Conservation (phyloP, 164 flowering plant genomes). For the Macadamia integrifolia region DNA sequence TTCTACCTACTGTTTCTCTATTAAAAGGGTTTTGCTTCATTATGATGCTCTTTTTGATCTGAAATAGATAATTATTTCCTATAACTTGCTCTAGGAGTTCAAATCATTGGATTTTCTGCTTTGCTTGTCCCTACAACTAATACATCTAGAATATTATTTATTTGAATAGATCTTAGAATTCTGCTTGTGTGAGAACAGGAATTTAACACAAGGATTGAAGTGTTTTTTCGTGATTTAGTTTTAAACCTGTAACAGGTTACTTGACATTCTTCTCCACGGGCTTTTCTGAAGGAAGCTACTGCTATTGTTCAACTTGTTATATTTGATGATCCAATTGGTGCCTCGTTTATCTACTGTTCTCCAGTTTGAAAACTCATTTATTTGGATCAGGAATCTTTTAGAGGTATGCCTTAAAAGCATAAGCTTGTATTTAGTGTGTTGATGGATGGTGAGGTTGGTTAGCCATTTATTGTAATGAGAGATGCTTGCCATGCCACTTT, state of each 20-base stretch:
- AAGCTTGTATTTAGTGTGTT: conserved; percentile 54
- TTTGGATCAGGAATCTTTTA: conserved; percentile 90
- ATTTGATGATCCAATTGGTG: conserved; percentile 88
- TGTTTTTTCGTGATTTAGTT: conserved; percentile 39
- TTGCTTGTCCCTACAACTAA: background rate
- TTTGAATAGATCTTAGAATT: conserved; percentile 11
- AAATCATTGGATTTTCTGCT: background rate
- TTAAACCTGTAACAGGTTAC: conserved; percentile 63
- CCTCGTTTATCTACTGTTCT: conserved; percentile 86
- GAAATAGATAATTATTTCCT: background rate
- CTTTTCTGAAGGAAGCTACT: conserved; percentile 91
- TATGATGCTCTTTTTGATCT: background rate
- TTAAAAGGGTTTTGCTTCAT: too few relatives aligned
- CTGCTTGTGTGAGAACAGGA: conserved; percentile 17
- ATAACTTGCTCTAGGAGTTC: background rate
- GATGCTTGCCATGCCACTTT: conserved; percentile 17
- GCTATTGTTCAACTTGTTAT: conserved; percentile 77
- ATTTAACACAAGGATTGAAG: conserved; percentile 19
- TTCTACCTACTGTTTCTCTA: too few relatives aligned
- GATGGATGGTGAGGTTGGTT: conserved; percentile 56
- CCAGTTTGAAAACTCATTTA: conserved; percentile 84
- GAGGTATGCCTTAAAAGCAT: conserved; percentile 98
- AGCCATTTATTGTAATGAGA: conserved; percentile 33
- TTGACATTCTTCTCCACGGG: conserved; percentile 89
- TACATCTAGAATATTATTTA: conserved; percentile 5